phyloP scores from a whole-genome alignment of 495 filamentous ascomycete species.

The Penicillium fimorum region DNA sequence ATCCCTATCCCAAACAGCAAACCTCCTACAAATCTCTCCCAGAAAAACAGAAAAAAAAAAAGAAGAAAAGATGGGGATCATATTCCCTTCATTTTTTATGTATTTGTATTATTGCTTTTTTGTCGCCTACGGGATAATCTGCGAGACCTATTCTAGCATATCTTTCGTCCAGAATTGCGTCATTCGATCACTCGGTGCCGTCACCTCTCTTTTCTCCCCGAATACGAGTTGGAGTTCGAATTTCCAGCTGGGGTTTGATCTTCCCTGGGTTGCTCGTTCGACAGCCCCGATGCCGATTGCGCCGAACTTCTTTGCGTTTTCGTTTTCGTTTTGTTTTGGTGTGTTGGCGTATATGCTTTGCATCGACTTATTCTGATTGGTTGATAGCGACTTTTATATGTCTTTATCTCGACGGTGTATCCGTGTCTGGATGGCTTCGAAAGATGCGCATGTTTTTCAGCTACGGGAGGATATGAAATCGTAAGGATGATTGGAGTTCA shows the following conservation, averaged over 20 bases:
- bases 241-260: background rate
- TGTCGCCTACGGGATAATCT: background rate
- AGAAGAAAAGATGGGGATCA: background rate
- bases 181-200: conserved; percentile 16
- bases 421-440: background rate
- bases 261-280: background rate
- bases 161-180: conserved; percentile 11
- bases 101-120: conserved; percentile 6
- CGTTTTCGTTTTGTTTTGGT: background rate
- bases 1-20: background rate
- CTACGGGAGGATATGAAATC: background rate
- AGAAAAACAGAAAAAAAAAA: background rate
- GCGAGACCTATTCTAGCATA: background rate
- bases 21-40: background rate
- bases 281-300: background rate
- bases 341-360: background rate
- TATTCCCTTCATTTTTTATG: background rate
- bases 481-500: background rate
- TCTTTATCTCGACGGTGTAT: background rate
- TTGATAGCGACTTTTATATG: background rate
- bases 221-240: background rate
- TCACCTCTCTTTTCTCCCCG: conserved; percentile 4
- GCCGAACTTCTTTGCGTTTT: background rate
- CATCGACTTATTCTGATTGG: background rate
- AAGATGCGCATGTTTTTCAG: background rate